A percentile compares a stretch with the other conserved stretches of the same genome.
Conservation (phyloP, 2,329 filamentous ascomycete genomes). For the Septoria petroselini region DNA sequence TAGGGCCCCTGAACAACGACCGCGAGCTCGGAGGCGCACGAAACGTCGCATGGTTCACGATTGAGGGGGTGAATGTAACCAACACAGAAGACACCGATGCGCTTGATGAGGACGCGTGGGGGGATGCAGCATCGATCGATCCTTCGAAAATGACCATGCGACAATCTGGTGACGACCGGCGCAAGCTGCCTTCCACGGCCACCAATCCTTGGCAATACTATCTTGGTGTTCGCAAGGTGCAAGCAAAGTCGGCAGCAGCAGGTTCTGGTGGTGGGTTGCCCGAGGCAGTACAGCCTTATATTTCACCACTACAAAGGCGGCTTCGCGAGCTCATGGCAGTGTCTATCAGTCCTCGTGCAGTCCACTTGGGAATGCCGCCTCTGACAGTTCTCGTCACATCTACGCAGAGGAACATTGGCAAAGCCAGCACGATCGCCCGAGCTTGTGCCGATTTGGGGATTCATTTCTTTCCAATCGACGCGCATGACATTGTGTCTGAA, state of each 20-base stretch:
- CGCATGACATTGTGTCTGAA: conserved; percentile 92
- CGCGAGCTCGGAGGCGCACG: conserved; percentile 49
- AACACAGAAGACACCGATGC: conserved; percentile 51
- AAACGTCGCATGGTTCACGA: conserved; percentile 84
- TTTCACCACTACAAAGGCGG: conserved; percentile 55
- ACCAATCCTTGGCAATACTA: conserved; percentile 87
- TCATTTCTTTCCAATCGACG: conserved; percentile 84
- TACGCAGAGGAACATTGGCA: conserved; percentile 89
- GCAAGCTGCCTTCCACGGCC: conserved; percentile 71
- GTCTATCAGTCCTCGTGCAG: conserved; percentile 80
- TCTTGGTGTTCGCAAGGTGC: conserved; percentile 66
- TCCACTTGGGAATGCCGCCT: conserved; percentile 82
- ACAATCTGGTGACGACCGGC: conserved; percentile 82
- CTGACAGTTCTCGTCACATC: conserved; percentile 85
- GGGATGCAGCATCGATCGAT: conserved; percentile 80
- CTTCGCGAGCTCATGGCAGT: conserved; percentile 82
- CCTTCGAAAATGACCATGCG: conserved; percentile 83
- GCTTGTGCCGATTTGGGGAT: conserved; percentile 87
- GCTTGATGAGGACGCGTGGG: conserved; percentile 73
- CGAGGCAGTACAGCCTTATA: conserved; percentile 43
- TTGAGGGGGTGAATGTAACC: conserved; percentile 66
- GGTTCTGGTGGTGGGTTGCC: conserved; percentile 26
- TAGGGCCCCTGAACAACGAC: conserved; percentile 42
- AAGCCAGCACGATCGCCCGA: conserved; percentile 70
- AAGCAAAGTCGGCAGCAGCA: conserved; percentile 52